Percentiles rank a stretch among this genome's conserved stretches.
Conservation (phyloP, 2,329 filamentous ascomycete species). For the Ophiostoma triangulosporum region DNA sequence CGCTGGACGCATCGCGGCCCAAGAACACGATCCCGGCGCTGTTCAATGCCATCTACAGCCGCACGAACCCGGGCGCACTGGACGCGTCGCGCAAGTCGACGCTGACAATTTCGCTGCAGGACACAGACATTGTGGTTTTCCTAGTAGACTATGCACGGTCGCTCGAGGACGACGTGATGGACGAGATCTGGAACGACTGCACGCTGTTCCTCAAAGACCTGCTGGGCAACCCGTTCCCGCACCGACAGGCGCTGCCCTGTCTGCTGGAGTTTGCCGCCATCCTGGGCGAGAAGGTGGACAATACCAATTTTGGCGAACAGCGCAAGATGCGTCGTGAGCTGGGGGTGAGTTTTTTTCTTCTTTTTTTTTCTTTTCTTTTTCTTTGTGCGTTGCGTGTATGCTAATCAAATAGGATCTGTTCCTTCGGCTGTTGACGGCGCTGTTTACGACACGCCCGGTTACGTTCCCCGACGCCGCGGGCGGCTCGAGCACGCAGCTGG, state of each 20-base stretch:
- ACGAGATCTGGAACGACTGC: conserved; percentile 96
- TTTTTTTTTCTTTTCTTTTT: neutral
- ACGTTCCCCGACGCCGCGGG: conserved; percentile 37
- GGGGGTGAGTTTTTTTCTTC: conserved; percentile 44
- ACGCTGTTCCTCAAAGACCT: conserved; percentile 82
- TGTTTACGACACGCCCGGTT: conserved; percentile 79
- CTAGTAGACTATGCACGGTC: conserved; percentile 81
- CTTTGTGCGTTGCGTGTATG: neutral
- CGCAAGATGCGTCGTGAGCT: conserved; percentile 81
- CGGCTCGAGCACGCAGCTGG: neutral
- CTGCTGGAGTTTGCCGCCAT: conserved; percentile 82
- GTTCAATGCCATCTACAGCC: conserved; percentile 91
- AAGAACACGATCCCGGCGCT: conserved; percentile 86
- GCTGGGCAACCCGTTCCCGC: conserved; percentile 84
- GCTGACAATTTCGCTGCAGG: conserved; percentile 70
- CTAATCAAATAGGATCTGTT: conserved; percentile 61
- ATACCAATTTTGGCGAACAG: conserved; percentile 94
- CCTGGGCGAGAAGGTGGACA: conserved; percentile 88
- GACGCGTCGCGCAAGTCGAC: conserved; percentile 74
- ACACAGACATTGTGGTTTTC: conserved; percentile 76
- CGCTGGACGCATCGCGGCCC: conserved; percentile 79
- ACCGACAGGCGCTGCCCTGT: conserved; percentile 76
- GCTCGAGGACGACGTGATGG: conserved; percentile 91
- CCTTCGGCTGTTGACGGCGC: conserved; percentile 73
- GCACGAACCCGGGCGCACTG: conserved; percentile 71